These are phyloP conservation scores for Hysterangium stoloniferum DNA, from an alignment of 768 basidiomycete genomes.

Conservation along the genomic window DNA sequence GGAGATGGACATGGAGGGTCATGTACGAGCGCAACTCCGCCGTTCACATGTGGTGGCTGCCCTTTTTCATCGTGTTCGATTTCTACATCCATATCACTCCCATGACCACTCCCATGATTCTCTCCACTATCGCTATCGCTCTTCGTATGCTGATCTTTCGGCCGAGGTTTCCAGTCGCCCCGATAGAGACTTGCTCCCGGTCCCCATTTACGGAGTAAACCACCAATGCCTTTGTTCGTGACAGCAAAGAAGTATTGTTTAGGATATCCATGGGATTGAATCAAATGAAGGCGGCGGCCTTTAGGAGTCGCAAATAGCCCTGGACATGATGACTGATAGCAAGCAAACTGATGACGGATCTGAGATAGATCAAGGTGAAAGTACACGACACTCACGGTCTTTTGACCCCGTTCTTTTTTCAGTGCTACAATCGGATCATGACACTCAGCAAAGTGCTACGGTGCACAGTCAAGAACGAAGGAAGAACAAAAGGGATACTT, in stretches of 20 bases:
- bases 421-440: slow-evolving; percentile 82
- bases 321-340: slow-evolving; percentile 53
- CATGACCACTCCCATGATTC: slow-evolving; percentile 18
- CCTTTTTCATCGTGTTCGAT: slow-evolving; percentile 18
- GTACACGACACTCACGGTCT: slow-evolving; percentile 53
- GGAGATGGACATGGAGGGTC: slow-evolving; percentile 2
- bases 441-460: slow-evolving; percentile 46
- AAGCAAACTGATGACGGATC: slow-evolving; percentile 53
- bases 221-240: slow-evolving; percentile 85
- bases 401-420: slow-evolving; percentile 72
- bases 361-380: slow-evolving; percentile 15
- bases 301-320: slow-evolving; percentile 66
- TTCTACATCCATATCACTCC: slow-evolving; percentile 12
- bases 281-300: slow-evolving; percentile 70
- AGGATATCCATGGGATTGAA: slow-evolving; percentile 74
- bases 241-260: slow-evolving; percentile 89
- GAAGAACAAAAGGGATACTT: neutral
- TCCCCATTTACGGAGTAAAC: slow-evolving; percentile 71
- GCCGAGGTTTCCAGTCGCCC: slow-evolving; percentile 57
- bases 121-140: slow-evolving; percentile 18
- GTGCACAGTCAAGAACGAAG: neutral
- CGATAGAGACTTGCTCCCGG: slow-evolving; percentile 77
- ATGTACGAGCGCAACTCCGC: slow-evolving; percentile 5
- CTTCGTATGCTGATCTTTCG: slow-evolving; percentile 17
- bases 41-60: slow-evolving; percentile 11